These are phyloP conservation scores for Brassica juncea DNA, from an alignment of 345 rosid species.

Conservation along the genomic window DNA sequence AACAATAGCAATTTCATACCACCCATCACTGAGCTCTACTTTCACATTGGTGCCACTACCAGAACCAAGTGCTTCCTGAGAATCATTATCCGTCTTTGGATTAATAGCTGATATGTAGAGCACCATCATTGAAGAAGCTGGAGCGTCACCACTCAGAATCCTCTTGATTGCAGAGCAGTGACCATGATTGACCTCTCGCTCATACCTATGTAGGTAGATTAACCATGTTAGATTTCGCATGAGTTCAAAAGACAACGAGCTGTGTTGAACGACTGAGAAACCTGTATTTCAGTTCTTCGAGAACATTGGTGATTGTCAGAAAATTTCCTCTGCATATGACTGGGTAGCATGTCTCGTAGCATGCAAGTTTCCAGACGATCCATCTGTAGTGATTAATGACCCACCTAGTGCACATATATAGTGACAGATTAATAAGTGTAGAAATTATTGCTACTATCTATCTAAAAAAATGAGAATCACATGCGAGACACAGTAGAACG, in stretches of 20 bases:
- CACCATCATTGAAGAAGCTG: conserved; percentile 71
- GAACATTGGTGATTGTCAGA: conserved; percentile 74
- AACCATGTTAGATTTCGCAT: conserved; percentile 27
- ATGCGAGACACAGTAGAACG: not conserved
- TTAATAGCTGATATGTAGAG: conserved; percentile 71
- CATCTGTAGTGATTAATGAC: conserved; percentile 83
- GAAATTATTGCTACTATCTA: not conserved
- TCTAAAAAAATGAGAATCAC: conserved; percentile 12
- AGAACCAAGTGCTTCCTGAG: conserved; percentile 40
- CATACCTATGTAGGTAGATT: conserved; percentile 58
- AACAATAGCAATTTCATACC: conserved; percentile 54
- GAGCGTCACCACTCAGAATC: conserved; percentile 83
- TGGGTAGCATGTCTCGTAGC: conserved; percentile 70
- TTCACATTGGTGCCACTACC: conserved; percentile 46
- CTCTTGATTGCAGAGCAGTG: conserved; percentile 87
- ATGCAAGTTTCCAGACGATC: conserved; percentile 93
- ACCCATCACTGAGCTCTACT: conserved; percentile 91
- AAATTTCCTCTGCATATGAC: conserved; percentile 56
- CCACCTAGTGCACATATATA: conserved; percentile 61
- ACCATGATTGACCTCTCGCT: conserved; percentile 90
- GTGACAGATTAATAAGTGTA: conserved; percentile 5
- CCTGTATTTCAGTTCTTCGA: conserved; percentile 96
- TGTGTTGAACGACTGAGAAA: conserved; percentile 27
- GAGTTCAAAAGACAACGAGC: conserved; percentile 7
- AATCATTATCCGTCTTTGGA: conserved; percentile 26